These are phyloP conservation scores for Glycine latifolia DNA, from an alignment of 306 rosid species.

Conservation along the genomic window DNA sequence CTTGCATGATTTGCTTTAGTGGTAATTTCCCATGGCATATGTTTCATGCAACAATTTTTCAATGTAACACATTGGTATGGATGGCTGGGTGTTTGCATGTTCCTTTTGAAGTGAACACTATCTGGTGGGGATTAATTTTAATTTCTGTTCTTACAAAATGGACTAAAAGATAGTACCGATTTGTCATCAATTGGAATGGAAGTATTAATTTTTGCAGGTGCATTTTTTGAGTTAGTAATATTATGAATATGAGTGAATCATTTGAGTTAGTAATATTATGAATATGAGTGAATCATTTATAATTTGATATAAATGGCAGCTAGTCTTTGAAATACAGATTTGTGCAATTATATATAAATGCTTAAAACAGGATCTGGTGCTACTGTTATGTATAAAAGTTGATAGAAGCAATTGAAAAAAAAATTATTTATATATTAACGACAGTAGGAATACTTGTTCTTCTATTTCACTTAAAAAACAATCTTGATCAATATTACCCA, in stretches of 20 bases:
- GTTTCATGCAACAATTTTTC: constrained; percentile 18
- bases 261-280: background rate
- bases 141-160: background rate
- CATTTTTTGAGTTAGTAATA: background rate
- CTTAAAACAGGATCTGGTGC: background rate
- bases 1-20: constrained; percentile 23
- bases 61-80: constrained; percentile 21
- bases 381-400: constrained; percentile 17
- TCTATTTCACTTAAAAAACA: background rate
- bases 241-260: constrained; percentile 24
- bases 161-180: background rate
- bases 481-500: constrained; percentile 8
- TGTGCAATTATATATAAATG: background rate
- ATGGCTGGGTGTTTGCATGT: constrained; percentile 33
- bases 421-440: background rate
- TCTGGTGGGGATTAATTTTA: background rate
- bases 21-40: constrained; percentile 26
- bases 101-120: constrained; percentile 18
- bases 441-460: background rate
- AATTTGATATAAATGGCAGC: background rate
- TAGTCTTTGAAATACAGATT: constrained; percentile 6
- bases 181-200: constrained; percentile 18
- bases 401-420: constrained; percentile 29
- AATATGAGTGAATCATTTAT: constrained; percentile 24
- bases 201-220: constrained; percentile 1